phyloP scores from a whole-genome alignment of 768 basidiomycete species.

The Dentipellis fragilis region DNA sequence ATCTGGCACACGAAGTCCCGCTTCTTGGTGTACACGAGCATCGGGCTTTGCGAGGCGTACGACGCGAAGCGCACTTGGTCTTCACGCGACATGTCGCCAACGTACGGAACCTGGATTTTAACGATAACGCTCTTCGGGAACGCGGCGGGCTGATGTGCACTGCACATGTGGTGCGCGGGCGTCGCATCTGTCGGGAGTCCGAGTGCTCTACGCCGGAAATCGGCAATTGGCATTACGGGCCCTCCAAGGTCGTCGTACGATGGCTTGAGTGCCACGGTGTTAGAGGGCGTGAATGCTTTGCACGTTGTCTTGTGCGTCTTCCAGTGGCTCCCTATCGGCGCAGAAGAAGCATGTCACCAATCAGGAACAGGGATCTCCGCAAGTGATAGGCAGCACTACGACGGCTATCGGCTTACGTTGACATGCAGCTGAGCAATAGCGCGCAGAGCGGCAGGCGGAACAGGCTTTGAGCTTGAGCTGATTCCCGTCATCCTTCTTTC shows the following conservation, averaged over 20 bases:
- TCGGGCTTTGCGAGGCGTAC: not conserved
- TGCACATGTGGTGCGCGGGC: conserved; percentile 15
- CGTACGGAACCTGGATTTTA: conserved; percentile 42
- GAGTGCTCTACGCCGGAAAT: conserved; percentile 20
- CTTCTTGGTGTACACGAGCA: conserved; percentile 44
- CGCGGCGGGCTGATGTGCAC: conserved; percentile 12
- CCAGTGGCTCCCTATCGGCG: conserved; percentile 34
- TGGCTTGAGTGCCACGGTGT: conserved; percentile 38
- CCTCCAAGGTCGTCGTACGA: conserved; percentile 19
- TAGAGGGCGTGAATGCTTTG: conserved; percentile 30
- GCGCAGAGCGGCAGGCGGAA: conserved; percentile 39
- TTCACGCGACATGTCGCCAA: not conserved
- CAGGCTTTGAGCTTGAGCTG: conserved; percentile 35
- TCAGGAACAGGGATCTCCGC: not conserved
- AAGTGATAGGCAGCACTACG: not conserved
- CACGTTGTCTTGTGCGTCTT: conserved; percentile 36
- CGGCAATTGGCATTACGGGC: conserved; percentile 18
- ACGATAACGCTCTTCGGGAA: conserved; percentile 34
- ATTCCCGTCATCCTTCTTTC: conserved; percentile 23
- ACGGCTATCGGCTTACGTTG: conserved; percentile 31
- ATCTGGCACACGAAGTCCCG: conserved; percentile 41
- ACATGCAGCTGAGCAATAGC: conserved; percentile 45
- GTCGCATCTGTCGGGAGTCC: conserved; percentile 13
- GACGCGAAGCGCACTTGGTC: not conserved
- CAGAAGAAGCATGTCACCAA: not conserved